Evolutionary conservation across 2,329 filamentous ascomycete species (phyloP), one percentile per base, ranked within the genome.

Genomic region (Orbilia brochopaga): DNA sequence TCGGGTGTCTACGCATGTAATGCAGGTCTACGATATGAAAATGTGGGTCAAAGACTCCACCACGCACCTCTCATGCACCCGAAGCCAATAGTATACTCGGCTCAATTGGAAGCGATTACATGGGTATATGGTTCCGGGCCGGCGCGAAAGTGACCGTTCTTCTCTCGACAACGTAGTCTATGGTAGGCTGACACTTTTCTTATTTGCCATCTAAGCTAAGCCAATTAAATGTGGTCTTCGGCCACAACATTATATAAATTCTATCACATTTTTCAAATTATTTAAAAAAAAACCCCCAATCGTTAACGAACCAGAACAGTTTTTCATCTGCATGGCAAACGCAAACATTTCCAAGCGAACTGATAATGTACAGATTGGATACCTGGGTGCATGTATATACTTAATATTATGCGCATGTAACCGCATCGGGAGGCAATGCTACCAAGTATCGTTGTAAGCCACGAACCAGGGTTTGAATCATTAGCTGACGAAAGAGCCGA

Each of bases 261-360:
- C 15, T 48, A 48, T 48, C 44, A 48, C 44, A 48, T 48, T 48
- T 48, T 48, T 19, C n/a, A n/a, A n/a, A n/a, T n/a, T n/a, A n/a
- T n/a, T n/a, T n/a, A n/a, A n/a, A n/a, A n/a, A n/a, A n/a, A n/a
- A n/a, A n/a, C n/a, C n/a, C n/a, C n/a, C n/a, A n/a, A n/a, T n/a
- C n/a, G n/a, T n/a, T n/a, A n/a, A n/a, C n/a, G 17, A 48, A 21
- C 17, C 19, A 19, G 6, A 21, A 19, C 21, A 48, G 19, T 21
- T 48, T 48, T 21, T 2, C 44, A 15, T 5, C 40, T 37, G 5
- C 17, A 10, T 21, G 44, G 2, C n/a, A 21, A 48, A 19, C 44
- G 17, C 44, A 19, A 21, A 48, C 37, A 42, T 4, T 48, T 23
- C 44, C 17, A 21, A 11, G 5, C 11, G 17, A 19, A 19, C 11